Evolutionary conservation across 1,139 yeast species (phyloP).

Genomic region (Lodderomyces elongisporus): DNA sequence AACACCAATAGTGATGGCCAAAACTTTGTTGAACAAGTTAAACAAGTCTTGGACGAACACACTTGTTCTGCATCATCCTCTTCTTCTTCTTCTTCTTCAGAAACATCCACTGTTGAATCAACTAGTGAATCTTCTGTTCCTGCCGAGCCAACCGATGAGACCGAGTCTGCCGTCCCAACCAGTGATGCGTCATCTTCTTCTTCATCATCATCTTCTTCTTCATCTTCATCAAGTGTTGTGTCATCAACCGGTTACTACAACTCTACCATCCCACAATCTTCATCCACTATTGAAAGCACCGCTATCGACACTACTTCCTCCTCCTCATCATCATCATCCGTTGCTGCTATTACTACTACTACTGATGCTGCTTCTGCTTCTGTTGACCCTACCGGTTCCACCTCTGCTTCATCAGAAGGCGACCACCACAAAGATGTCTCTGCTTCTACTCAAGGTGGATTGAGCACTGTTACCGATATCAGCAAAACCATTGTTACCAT

Average conservation of each 20-base stretch:
- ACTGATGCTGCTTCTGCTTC: constrained; percentile 22
- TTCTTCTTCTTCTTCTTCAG: constrained; percentile 9
- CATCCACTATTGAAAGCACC: constrained; percentile 7
- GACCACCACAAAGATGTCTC: constrained; percentile 24
- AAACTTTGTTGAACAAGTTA: constrained; percentile 14
- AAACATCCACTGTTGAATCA: constrained; percentile 3
- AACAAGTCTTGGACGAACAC: constrained; percentile 10
- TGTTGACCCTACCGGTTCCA: constrained; percentile 26
- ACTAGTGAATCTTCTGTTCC: constrained; percentile 3
- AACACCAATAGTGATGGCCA: constrained; percentile 32
- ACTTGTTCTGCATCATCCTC: constrained; percentile 12
- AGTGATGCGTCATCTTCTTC: constrained; percentile 4
- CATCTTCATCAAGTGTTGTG: constrained; percentile 4
- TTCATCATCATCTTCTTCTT: constrained; percentile 1
- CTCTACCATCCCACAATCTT: constrained; percentile 5
- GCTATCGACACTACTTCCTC: constrained; percentile 4
- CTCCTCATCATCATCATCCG: constrained; percentile 5
- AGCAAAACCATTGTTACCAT: constrained; percentile 36
- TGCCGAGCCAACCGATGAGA: constrained; percentile 7
- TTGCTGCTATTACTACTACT: constrained; percentile 6
- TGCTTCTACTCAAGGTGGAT: constrained; percentile 3
- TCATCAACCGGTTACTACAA: constrained; percentile 1
- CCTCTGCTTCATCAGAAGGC: constrained; percentile 45
- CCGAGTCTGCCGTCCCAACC: constrained; percentile 3
- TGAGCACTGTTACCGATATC: constrained; percentile 29